phyloP scores from a whole-genome alignment of 2,329 filamentous ascomycete genomes.

The Immersiporthe knoxdaviesiana region DNA sequence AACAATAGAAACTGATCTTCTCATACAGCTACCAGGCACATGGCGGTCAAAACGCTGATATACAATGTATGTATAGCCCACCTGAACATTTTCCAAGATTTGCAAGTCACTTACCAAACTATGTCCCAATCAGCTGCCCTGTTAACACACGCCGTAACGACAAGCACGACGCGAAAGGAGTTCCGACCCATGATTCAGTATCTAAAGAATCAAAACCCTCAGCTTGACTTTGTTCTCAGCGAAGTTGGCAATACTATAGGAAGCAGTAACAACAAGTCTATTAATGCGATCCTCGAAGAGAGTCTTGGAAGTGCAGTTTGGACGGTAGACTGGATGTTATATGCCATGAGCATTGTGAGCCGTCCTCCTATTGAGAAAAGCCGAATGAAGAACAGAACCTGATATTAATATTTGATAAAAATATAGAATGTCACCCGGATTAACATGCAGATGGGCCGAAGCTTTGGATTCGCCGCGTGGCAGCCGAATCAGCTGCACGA shows the following conservation, averaged over 20 bases:
- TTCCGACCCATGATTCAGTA: neutral
- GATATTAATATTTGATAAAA: neutral
- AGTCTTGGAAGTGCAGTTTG: neutral
- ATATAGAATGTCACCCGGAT: neutral
- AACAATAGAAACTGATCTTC: neutral
- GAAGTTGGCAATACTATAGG: neutral
- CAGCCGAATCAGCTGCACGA: neutral
- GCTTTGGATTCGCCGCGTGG: neutral
- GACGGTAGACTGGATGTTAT: neutral
- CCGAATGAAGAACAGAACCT: neutral
- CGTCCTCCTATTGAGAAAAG: neutral
- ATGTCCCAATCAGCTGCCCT: neutral
- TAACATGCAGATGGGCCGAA: neutral
- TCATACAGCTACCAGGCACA: neutral
- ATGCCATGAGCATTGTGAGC: neutral
- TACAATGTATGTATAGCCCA: neutral
- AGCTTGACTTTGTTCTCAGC: neutral
- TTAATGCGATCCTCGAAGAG: neutral
- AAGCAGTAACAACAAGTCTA: neutral
- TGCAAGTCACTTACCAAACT: too few species aligned
- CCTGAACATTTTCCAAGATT: too few species aligned
- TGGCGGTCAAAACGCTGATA: neutral
- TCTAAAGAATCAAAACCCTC: neutral
- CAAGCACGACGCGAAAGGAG: neutral
- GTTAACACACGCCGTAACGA: neutral